Evolutionary conservation across 192 early-diverging fungal species (phyloP).

Genomic region (Coemansia furcata): DNA sequence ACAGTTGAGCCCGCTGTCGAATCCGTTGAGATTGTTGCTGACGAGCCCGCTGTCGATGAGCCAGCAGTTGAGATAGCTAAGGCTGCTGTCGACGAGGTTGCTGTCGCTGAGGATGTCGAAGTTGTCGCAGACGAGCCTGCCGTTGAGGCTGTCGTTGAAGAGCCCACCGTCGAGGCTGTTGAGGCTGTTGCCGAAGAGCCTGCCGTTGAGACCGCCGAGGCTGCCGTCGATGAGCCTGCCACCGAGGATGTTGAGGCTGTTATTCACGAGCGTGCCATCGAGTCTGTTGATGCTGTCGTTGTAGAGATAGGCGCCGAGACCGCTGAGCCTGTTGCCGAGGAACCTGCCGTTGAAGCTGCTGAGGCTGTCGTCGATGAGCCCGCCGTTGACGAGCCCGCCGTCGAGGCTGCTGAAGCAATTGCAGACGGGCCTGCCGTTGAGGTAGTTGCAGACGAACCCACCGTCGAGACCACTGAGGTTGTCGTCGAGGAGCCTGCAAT

Average conservation of each 20-base stretch:
- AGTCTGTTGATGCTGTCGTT: background rate
- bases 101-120: background rate
- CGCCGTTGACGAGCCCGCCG: background rate
- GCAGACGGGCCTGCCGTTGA: background rate
- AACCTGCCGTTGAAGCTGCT: background rate
- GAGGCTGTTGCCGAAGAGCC: background rate
- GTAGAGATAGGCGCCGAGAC: background rate
- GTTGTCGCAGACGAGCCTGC: background rate
- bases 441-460: background rate
- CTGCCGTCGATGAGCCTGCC: background rate
- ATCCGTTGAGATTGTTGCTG: background rate
- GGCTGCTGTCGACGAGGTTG: background rate
- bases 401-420: background rate
- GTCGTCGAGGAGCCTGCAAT: background rate
- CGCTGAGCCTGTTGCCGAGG: background rate
- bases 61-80: background rate
- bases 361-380: background rate
- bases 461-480: background rate
- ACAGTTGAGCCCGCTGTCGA: background rate
- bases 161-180: background rate
- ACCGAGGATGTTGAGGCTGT: background rate
- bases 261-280: background rate
- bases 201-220: background rate
- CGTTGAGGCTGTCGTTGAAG: background rate
- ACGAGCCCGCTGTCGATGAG: background rate